Evolutionary conservation across 305 asterid species (phyloP).

Genomic region (Salvia sclarea): DNA sequence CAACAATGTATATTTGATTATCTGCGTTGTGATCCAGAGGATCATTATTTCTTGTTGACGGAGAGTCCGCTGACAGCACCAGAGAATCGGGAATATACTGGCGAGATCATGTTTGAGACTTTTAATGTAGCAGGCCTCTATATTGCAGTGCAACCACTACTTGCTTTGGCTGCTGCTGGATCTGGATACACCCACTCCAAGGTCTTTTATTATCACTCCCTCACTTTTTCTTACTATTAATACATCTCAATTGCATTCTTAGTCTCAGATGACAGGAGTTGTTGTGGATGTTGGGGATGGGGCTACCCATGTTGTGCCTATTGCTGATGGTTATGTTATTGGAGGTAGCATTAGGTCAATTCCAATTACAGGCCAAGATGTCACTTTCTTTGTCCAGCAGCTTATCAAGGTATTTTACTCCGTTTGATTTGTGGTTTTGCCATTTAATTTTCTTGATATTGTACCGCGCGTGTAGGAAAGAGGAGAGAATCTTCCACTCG

Average conservation of each 20-base stretch:
- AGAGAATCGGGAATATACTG: constrained; percentile 86
- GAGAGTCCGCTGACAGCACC: constrained; percentile 95
- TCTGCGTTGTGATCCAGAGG: constrained; percentile 91
- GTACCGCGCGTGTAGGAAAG: constrained; percentile 70
- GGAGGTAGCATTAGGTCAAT: constrained; percentile 95
- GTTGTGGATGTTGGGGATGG: constrained; percentile 98
- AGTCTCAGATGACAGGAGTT: constrained; percentile 99
- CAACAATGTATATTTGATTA: constrained; percentile 86
- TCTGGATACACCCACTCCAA: constrained; percentile 92
- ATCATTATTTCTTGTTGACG: constrained; percentile 86
- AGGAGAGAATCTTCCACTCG: constrained; percentile 92
- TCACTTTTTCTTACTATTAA: no score
- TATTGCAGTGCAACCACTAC: constrained; percentile 94
- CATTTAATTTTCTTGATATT: constrained; percentile 27
- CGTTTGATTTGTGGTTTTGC: constrained; percentile 18
- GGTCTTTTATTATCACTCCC: no score
- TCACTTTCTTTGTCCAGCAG: constrained; percentile 83
- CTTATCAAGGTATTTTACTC: constrained; percentile 82
- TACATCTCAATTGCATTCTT: constrained; percentile 31
- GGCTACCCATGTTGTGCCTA: constrained; percentile 95
- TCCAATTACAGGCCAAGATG: constrained; percentile 85
- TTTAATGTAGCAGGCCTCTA: constrained; percentile 89
- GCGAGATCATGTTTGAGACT: constrained; percentile 96
- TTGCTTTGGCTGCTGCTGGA: constrained; percentile 97
- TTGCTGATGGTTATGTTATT: constrained; percentile 95